Evolutionary conservation across 202 grass and related monocot species (phyloP).

Genomic region (Zoysia matrella): DNA sequence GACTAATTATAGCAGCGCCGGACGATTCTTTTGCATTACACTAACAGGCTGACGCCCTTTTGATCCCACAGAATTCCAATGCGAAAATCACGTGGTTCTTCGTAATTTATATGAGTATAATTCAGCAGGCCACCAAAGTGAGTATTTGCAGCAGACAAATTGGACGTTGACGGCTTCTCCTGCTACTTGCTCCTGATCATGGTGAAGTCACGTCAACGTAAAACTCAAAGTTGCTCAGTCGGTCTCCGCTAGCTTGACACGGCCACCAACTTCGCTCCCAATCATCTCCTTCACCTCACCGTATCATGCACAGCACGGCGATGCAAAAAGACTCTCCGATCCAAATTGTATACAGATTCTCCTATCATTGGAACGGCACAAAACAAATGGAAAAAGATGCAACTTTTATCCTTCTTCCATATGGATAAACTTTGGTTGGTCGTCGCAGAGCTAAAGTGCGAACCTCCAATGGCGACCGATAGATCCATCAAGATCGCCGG

Average conservation of each 20-base stretch:
- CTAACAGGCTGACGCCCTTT: too few relatives aligned
- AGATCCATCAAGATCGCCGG: conserved; percentile 21
- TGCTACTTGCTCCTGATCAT: not conserved
- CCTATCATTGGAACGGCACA: conserved; percentile 26
- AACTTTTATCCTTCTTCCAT: conserved; percentile 1
- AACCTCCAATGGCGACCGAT: conserved; percentile 27
- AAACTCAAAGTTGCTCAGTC: not conserved
- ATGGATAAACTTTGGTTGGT: conserved; percentile 34
- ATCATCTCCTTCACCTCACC: conserved; percentile 18
- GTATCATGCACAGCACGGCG: not conserved
- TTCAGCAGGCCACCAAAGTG: too few relatives aligned
- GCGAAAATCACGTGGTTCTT: too few relatives aligned
- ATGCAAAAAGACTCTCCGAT: too few relatives aligned
- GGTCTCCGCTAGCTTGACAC: not conserved
- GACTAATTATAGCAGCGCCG: too few relatives aligned
- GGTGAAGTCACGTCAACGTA: not conserved
- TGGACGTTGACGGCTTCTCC: not conserved
- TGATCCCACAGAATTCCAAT: too few relatives aligned
- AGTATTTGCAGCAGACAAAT: too few relatives aligned
- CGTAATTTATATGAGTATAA: too few relatives aligned
- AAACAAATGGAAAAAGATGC: conserved; percentile 12
- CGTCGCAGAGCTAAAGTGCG: not conserved
- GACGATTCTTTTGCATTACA: too few relatives aligned
- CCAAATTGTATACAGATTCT: not conserved
- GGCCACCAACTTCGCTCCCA: not conserved